A percentile compares a stretch with the other conserved stretches of the same genome.
Evolutionary conservation across 805 yeast genomes (phyloP).

Genomic region (Candida suzukii): DNA sequence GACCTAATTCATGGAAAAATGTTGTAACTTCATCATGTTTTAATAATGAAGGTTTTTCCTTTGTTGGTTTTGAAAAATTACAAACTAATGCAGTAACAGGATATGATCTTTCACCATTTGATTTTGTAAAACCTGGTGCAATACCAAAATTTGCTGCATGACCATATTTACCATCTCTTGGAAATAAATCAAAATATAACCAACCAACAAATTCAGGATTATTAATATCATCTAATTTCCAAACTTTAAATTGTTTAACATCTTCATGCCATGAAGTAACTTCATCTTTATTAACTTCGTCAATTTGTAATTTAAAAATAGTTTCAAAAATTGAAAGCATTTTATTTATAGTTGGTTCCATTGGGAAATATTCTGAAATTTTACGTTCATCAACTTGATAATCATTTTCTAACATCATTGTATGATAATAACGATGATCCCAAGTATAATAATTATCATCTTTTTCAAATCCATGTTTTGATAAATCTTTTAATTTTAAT

Average conservation of each 20-base stretch:
- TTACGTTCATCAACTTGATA: slow-evolving; percentile 66
- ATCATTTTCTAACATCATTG: slow-evolving; percentile 55
- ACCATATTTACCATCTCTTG: slow-evolving; percentile 80
- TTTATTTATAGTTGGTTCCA: slow-evolving; percentile 55
- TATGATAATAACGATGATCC: slow-evolving; percentile 69
- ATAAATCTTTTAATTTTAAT: slow-evolving; percentile 48
- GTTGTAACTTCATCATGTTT: slow-evolving; percentile 76
- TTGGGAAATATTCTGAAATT: slow-evolving; percentile 74
- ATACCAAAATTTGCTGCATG: slow-evolving; percentile 83
- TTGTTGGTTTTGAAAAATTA: slow-evolving; percentile 72
- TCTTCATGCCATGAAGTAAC: slow-evolving; percentile 70
- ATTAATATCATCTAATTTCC: slow-evolving; percentile 47
- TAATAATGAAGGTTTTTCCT: slow-evolving; percentile 63
- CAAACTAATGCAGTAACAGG: slow-evolving; percentile 80
- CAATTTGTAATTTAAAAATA: slow-evolving; percentile 63
- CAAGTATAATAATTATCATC: slow-evolving; percentile 50
- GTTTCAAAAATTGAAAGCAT: slow-evolving; percentile 70
- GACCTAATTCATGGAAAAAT: slow-evolving; percentile 86
- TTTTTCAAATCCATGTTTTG: slow-evolving; percentile 33
- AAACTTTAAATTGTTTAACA: slow-evolving; percentile 67
- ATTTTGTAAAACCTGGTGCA: slow-evolving; percentile 47
- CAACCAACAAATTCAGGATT: slow-evolving; percentile 64
- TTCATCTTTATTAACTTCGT: slow-evolving; percentile 34
- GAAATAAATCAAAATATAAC: slow-evolving; percentile 75
- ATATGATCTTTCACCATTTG: slow-evolving; percentile 41